Evolutionary conservation across 352 stramenopile genomes (phyloP).

Genomic region (Phytophthora ohioensis): DNA sequence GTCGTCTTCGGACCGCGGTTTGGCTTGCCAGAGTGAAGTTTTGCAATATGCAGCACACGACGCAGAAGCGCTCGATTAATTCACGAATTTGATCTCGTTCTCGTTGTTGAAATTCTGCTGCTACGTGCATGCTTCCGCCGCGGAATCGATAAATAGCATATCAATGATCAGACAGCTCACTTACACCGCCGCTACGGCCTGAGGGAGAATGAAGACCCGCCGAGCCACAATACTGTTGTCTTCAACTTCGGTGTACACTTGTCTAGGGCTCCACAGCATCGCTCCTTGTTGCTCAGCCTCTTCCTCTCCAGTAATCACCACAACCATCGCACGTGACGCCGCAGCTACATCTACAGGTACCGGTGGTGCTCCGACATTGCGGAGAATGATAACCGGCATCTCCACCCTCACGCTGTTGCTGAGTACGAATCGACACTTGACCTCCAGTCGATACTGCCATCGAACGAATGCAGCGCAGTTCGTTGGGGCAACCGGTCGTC

Average conservation of each 20-base stretch:
- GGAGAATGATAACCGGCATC: conserved; percentile 41
- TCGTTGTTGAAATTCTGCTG: no score
- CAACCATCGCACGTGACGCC: conserved; percentile 19
- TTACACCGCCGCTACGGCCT: conserved; percentile 24
- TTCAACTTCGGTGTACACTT: conserved; percentile 5
- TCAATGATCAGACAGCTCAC: neutral
- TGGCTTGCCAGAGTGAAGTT: neutral
- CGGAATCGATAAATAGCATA: neutral
- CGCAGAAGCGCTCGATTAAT: neutral
- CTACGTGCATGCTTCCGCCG: no score
- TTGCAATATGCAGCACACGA: no score
- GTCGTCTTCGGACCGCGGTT: neutral
- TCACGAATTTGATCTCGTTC: no score
- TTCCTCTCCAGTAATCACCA: conserved; percentile 23
- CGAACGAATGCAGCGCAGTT: conserved; percentile 40
- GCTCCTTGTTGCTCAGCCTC: neutral
- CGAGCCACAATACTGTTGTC: conserved; percentile 11
- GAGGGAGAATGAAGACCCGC: conserved; percentile 21
- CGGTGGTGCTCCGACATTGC: conserved; percentile 28
- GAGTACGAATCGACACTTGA: conserved; percentile 46
- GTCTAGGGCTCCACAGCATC: conserved; percentile 12
- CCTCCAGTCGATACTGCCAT: conserved; percentile 43
- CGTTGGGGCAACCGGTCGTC: conserved; percentile 32
- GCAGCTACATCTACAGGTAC: conserved; percentile 1
- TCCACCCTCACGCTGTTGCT: conserved; percentile 50